Conservation (phyloP, 805 yeast genomes). For the Lachancea lanzarotensis region DNA sequence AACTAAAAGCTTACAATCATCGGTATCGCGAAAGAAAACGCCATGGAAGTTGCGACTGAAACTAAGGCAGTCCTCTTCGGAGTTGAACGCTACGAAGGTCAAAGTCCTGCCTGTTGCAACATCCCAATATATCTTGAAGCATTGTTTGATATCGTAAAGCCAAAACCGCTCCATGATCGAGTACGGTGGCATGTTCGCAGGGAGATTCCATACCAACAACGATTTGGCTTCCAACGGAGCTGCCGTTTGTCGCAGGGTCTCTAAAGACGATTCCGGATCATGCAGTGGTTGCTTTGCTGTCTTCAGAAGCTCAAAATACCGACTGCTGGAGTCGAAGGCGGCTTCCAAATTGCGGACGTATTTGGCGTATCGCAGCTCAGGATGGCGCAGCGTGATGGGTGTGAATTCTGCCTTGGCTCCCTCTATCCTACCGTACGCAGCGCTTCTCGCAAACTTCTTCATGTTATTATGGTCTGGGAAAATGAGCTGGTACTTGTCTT, state of each 20-base stretch:
- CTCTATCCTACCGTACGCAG: slow-evolving; percentile 15
- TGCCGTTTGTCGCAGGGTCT: slow-evolving; percentile 8
- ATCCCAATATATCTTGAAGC: slow-evolving; percentile 24
- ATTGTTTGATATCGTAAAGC: slow-evolving; percentile 28
- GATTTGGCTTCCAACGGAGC: slow-evolving; percentile 19
- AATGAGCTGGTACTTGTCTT: slow-evolving; percentile 21
- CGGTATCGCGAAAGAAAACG: slow-evolving; percentile 14
- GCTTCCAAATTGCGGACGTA: slow-evolving; percentile 17
- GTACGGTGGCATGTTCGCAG: slow-evolving; percentile 14
- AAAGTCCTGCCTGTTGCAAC: slow-evolving; percentile 16
- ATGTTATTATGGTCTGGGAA: slow-evolving; percentile 17
- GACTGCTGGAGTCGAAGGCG: slow-evolving; percentile 17
- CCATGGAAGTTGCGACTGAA: slow-evolving; percentile 53
- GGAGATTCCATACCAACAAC: slow-evolving; percentile 28
- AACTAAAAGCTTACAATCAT: slow-evolving; percentile 16
- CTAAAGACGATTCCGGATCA: slow-evolving; percentile 1
- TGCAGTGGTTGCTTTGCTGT: background rate
- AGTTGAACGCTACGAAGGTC: slow-evolving; percentile 36
- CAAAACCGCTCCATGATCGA: slow-evolving; percentile 22
- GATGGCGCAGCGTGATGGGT: background rate
- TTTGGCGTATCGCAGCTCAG: slow-evolving; percentile 6
- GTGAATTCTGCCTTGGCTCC: slow-evolving; percentile 18
- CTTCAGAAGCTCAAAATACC: slow-evolving; percentile 11
- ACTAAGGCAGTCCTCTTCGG: slow-evolving; percentile 40
- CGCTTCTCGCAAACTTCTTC: slow-evolving; percentile 11